phyloP scores from a whole-genome alignment of 805 yeast genomes.

The Teunomyces cretensis region DNA sequence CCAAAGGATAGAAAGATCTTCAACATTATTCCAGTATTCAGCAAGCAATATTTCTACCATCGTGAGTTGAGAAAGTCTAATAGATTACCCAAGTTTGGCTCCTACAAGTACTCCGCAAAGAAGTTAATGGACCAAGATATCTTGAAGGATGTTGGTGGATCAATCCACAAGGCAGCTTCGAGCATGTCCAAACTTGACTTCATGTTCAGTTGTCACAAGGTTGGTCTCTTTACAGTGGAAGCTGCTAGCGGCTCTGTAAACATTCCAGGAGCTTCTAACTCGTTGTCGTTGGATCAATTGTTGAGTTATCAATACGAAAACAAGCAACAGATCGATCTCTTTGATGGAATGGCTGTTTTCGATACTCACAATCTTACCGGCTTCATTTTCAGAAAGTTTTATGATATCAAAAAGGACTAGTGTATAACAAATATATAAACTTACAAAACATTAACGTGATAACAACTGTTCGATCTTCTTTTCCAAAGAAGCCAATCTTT shows the following conservation, averaged over 20 bases:
- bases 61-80: conserved; percentile 67
- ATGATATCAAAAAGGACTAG: conserved; percentile 40
- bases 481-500: conserved; percentile 56
- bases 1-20: conserved; percentile 48
- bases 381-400: conserved; percentile 74
- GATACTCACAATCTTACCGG: conserved; percentile 67
- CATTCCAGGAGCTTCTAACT: conserved; percentile 55
- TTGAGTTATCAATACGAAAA: conserved; percentile 74
- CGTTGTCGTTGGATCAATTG: conserved; percentile 68
- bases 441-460: conserved; percentile 13
- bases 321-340: conserved; percentile 50
- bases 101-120: conserved; percentile 73
- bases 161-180: conserved; percentile 33
- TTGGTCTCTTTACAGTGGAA: conserved; percentile 72
- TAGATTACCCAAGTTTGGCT: conserved; percentile 71
- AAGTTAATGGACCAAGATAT: conserved; percentile 73
- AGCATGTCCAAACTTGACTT: conserved; percentile 68
- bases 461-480: conserved; percentile 57
- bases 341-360: conserved; percentile 67
- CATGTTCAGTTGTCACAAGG: conserved; percentile 71
- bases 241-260: conserved; percentile 72
- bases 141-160: conserved; percentile 58
- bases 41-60: conserved; percentile 75
- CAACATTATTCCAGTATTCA: conserved; percentile 54
- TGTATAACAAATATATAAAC: neutral